These are phyloP conservation scores for Skeletonema costatum DNA, from an alignment of 108 stramenopile species.

Conservation along the genomic window DNA sequence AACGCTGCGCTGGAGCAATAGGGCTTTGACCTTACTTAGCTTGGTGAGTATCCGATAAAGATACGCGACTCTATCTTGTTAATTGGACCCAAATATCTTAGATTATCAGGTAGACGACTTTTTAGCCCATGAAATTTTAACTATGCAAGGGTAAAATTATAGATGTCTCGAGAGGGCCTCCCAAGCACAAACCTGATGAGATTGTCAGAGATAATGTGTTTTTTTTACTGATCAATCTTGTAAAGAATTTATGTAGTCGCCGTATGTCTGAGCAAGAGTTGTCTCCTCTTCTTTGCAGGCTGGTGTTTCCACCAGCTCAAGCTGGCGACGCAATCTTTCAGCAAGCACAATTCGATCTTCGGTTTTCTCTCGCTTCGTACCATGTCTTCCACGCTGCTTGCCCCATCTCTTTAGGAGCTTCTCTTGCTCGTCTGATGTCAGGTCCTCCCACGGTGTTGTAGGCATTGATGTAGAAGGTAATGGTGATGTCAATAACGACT, in stretches of 20 bases:
- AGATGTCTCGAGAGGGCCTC: no score
- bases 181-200: no score
- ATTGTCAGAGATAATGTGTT: no score
- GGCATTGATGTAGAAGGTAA: background rate
- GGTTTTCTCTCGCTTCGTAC: conserved; percentile 56
- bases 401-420: conserved; percentile 53
- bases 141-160: no score
- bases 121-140: no score
- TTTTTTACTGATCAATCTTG: background rate
- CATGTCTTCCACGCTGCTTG: conserved; percentile 36
- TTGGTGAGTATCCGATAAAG: no score
- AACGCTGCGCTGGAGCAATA: no score
- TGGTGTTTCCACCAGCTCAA: conserved; percentile 27
- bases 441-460: conserved; percentile 7
- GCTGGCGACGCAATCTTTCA: conserved; percentile 61
- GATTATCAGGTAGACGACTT: no score
- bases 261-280: background rate
- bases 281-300: background rate
- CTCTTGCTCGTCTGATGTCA: conserved; percentile 23
- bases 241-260: conserved; percentile 1
- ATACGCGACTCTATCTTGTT: no score
- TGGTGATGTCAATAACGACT: background rate
- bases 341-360: conserved; percentile 70
- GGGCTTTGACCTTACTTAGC: no score
- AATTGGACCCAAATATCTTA: no score